Evolutionary conservation across 495 filamentous ascomycete species (phyloP).

Genomic region (Zalerion maritima): DNA sequence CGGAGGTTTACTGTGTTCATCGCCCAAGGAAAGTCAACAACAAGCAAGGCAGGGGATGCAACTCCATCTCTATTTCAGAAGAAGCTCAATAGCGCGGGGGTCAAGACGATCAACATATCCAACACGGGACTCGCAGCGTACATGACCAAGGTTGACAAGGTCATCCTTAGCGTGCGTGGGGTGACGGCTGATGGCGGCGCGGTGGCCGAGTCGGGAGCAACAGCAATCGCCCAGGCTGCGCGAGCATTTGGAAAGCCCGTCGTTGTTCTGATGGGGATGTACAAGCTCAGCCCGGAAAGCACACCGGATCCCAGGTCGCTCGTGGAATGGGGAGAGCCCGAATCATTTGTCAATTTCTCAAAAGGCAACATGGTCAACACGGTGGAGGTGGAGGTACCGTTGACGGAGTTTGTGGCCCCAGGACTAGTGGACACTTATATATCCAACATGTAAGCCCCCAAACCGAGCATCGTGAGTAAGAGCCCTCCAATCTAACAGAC

Average conservation of each 20-base stretch:
- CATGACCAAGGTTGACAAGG: constrained; percentile 89
- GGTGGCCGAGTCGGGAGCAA: constrained; percentile 63
- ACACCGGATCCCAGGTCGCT: constrained; percentile 62
- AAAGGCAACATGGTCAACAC: constrained; percentile 61
- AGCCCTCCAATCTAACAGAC: not conserved
- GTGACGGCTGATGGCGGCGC: constrained; percentile 78
- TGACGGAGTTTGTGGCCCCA: constrained; percentile 70
- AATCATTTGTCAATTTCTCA: constrained; percentile 54
- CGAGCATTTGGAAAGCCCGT: constrained; percentile 66
- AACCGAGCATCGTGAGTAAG: too few species aligned
- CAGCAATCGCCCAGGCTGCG: constrained; percentile 67
- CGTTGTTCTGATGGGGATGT: constrained; percentile 70
- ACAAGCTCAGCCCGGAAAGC: constrained; percentile 80
- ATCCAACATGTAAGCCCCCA: constrained; percentile 85
- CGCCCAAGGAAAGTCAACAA: constrained; percentile 46
- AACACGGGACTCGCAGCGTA: constrained; percentile 77
- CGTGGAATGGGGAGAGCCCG: constrained; percentile 69
- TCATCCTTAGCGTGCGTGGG: constrained; percentile 72
- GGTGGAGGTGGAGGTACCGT: constrained; percentile 64
- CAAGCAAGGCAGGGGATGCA: constrained; percentile 10
- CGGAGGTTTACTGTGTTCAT: constrained; percentile 79
- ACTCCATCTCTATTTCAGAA: constrained; percentile 47
- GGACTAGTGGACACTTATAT: constrained; percentile 80
- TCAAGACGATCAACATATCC: constrained; percentile 67
- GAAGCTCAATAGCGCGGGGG: constrained; percentile 57